These are phyloP conservation scores for Cicer yamashitae DNA, from an alignment of 306 rosid genomes.

Conservation along the genomic window DNA sequence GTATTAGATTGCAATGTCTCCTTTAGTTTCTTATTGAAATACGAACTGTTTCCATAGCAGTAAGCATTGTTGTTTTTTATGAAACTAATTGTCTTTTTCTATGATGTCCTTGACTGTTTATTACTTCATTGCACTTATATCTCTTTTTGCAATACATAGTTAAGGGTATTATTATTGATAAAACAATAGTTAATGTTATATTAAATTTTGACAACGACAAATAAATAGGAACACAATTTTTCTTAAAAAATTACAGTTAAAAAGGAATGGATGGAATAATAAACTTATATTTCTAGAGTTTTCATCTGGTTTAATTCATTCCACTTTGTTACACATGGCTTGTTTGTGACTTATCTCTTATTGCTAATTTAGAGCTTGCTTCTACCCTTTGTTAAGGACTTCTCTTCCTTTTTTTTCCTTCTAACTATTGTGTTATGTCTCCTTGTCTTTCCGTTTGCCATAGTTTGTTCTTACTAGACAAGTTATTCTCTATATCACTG, in stretches of 20 bases:
- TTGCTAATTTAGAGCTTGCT: not conserved
- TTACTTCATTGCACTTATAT: too few species aligned
- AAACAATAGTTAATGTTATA: too few species aligned
- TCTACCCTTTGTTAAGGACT: not conserved
- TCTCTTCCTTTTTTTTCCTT: not conserved
- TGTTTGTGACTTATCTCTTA: not conserved
- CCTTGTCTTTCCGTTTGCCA: not conserved
- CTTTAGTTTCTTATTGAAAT: not conserved
- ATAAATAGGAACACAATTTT: too few species aligned
- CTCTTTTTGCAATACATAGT: too few species aligned
- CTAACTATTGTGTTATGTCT: not conserved
- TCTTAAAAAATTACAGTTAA: too few species aligned
- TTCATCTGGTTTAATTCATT: constrained; percentile 12
- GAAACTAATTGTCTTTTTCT: too few species aligned
- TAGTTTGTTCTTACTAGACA: constrained; percentile 9
- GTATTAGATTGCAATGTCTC: constrained; percentile 11
- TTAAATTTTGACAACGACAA: too few species aligned
- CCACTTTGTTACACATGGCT: not conserved
- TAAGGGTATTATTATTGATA: too few species aligned
- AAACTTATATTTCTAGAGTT: not conserved
- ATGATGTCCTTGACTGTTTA: too few species aligned
- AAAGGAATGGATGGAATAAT: too few species aligned
- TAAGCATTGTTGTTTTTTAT: too few species aligned
- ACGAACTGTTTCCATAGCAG: too few species aligned
- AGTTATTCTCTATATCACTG: not conserved